Base-by-base conservation (phyloP, 2,329 filamentous ascomycete species). In the Curvularia lunata region DNA sequence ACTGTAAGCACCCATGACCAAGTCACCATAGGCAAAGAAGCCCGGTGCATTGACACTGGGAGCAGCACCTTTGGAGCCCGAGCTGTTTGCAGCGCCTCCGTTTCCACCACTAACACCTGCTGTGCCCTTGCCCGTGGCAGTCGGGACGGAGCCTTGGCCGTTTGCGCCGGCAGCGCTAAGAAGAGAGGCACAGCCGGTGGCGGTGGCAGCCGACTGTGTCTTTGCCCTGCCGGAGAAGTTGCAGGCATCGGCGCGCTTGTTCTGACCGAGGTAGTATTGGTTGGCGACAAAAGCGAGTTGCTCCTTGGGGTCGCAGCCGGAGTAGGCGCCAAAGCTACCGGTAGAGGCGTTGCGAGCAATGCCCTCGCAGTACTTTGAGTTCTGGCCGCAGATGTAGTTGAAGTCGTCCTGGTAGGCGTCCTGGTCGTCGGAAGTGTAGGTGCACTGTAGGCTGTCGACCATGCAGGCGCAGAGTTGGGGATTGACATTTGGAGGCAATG, bases 401-500 rank as follows among this genome's bases (percentile, higher is more conserved):
- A 98, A 98, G 64, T 93, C 84, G 6, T 83, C 79, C 46, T 83
- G 85, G 72, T 88, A 90, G 48, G 84, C 78, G 49, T 86, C 82
- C 37, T 80, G 75, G 66, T 85, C 81, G n/a, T 91, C 66, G 42
- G 83, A 79, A 45, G 84, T 81, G 63, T 91, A 86, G 41, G 86
- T 85, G 81, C 95, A 99, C 51, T 82, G 79, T 52, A 96, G 81
- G 42, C 85, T 86, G 58, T 84, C 81, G 73, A 85, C 84, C 90
- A 97, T 96, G 85, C 95, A 99, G 52, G 83, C 77, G 84, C 95
- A 99, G 49, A 97, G 87, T 43, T 86, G 74, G 37, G 85, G 75
- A 81, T 98, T 91, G 52, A 92, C 92, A 7, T 86, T 86, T 2
- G 93, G 94, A 19, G 95, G 95, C 18, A 99, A 89, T 51, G 80